These are phyloP conservation scores for Amanita brunnescens DNA, from an alignment of 768 basidiomycete genomes.

Conservation along the genomic window DNA sequence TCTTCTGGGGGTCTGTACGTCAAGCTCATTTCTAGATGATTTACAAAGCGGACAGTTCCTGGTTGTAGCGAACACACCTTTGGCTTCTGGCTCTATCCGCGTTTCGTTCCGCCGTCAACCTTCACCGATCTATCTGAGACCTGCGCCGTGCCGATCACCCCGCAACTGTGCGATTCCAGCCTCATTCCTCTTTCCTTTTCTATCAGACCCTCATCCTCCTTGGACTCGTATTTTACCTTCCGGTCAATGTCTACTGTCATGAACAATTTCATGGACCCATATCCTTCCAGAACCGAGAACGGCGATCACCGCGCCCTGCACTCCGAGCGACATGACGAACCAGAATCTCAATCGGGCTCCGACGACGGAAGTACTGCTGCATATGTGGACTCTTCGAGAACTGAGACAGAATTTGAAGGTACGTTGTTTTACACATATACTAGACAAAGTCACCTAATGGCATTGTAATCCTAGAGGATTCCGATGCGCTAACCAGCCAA, in stretches of 20 bases:
- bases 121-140: conserved; percentile 35
- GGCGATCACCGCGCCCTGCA: conserved; percentile 15
- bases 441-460: neutral
- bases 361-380: conserved; percentile 41
- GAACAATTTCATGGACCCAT: conserved; percentile 8
- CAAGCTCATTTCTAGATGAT: conserved; percentile 23
- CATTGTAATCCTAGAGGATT: conserved; percentile 18
- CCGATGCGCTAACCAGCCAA: conserved; percentile 57
- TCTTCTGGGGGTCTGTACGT: conserved; percentile 40
- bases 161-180: conserved; percentile 21
- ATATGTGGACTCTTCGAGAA: conserved; percentile 29
- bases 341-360: conserved; percentile 46
- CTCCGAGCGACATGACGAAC: conserved; percentile 30
- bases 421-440: conserved; percentile 3
- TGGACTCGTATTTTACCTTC: conserved; percentile 20
- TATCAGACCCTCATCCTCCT: conserved; percentile 10
- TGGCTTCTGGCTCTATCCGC: conserved; percentile 31
- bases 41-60: conserved; percentile 29
- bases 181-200: conserved; percentile 11
- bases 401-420: conserved; percentile 41
- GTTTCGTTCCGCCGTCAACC: conserved; percentile 33
- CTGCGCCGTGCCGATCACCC: conserved; percentile 31
- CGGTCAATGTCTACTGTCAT: conserved; percentile 18
- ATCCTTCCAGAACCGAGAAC: conserved; percentile 16
- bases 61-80: conserved; percentile 25